phyloP scores from a whole-genome alignment of 305 asterid genomes.

The Plantago coronopus region DNA sequence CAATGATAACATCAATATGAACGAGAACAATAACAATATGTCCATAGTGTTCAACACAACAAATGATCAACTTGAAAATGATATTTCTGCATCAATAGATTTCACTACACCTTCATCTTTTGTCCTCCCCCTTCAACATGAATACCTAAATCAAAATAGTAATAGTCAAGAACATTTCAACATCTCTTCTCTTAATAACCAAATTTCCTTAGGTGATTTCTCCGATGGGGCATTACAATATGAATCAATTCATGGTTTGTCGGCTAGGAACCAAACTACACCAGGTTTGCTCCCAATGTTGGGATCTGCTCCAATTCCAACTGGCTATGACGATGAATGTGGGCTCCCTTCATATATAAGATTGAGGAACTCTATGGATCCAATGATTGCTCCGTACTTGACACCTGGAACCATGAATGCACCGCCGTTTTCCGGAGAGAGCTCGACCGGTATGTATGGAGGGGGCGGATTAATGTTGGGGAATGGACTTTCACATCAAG shows the following conservation, averaged over 20 bases:
- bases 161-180: slow-evolving; percentile 43
- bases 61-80: slow-evolving; percentile 45
- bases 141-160: slow-evolving; percentile 25
- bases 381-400: slow-evolving; percentile 39
- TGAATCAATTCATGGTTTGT: slow-evolving; percentile 22
- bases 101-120: slow-evolving; percentile 34
- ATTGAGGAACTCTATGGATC: slow-evolving; percentile 39
- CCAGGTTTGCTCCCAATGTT: slow-evolving; percentile 28
- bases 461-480: slow-evolving; percentile 48
- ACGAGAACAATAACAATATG: slow-evolving; percentile 7
- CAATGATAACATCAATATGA: slow-evolving; percentile 8
- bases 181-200: slow-evolving; percentile 22
- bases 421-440: slow-evolving; percentile 42
- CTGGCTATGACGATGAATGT: slow-evolving; percentile 51
- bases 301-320: slow-evolving; percentile 32
- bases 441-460: slow-evolving; percentile 33
- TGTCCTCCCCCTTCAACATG: slow-evolving; percentile 22
- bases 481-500: slow-evolving; percentile 50
- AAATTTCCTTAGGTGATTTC: slow-evolving; percentile 21
- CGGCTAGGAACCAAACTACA: slow-evolving; percentile 15
- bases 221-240: slow-evolving; percentile 23
- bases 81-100: slow-evolving; percentile 69
- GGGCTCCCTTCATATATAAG: slow-evolving; percentile 43
- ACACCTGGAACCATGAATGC: slow-evolving; percentile 31
- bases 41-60: slow-evolving; percentile 44